Conservation (phyloP, 306 rosid species). For the Cercis canadensis region DNA sequence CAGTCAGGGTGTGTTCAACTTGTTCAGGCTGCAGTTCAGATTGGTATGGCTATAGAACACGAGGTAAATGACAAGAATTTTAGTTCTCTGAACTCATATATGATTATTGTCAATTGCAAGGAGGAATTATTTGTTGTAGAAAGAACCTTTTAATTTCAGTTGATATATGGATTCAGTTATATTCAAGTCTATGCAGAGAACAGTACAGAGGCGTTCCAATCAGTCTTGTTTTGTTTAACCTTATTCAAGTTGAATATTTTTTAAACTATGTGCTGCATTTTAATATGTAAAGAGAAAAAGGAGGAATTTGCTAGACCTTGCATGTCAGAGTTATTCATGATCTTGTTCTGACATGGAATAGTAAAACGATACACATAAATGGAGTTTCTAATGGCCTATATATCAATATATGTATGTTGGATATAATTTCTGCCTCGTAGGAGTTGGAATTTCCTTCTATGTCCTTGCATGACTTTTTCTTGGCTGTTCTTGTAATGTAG, state of each 20-base stretch:
- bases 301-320: not conserved
- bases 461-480: slow-evolving; percentile 15
- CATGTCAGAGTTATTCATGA: not conserved
- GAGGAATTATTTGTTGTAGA: not conserved
- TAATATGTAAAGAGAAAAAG: not conserved
- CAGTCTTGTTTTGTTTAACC: not conserved
- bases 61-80: slow-evolving; percentile 58
- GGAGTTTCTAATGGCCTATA: not conserved
- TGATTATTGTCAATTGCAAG: not conserved
- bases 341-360: not conserved
- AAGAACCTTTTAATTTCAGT: not conserved
- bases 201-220: not conserved
- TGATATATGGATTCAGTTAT: not conserved
- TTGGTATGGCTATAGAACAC: slow-evolving; percentile 80
- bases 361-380: not conserved
- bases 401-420: too few relatives aligned
- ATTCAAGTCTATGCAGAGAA: not conserved
- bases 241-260: not conserved
- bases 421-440: not conserved
- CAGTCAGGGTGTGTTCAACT: slow-evolving; percentile 72
- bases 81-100: not conserved
- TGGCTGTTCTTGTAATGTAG: not conserved
- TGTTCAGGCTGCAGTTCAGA: slow-evolving; percentile 81
- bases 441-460: slow-evolving; percentile 21
- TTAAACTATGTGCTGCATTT: not conserved